Evolutionary conservation across 768 basidiomycete genomes (phyloP).

Genomic region (Collybia mongolica): DNA sequence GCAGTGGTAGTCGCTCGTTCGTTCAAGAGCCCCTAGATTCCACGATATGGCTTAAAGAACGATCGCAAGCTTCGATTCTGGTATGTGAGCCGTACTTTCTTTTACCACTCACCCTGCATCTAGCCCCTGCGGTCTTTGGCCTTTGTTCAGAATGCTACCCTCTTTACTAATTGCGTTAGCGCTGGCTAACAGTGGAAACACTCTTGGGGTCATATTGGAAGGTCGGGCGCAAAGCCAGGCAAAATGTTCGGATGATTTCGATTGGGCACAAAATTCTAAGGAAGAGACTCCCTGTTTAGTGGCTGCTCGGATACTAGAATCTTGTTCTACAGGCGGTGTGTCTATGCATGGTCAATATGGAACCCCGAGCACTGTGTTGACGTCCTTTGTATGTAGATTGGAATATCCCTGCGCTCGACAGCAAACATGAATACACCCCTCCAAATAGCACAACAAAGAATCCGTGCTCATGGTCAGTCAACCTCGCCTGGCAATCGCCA

Average conservation of each 20-base stretch:
- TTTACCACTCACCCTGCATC: background rate
- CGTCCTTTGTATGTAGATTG: conserved; percentile 22
- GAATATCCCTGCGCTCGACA: conserved; percentile 18
- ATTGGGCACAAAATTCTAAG: conserved; percentile 34
- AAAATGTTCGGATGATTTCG: conserved; percentile 25
- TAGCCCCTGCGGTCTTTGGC: background rate
- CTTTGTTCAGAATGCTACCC: background rate
- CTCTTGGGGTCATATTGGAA: conserved; percentile 8
- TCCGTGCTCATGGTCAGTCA: conserved; percentile 36
- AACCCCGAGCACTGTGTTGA: background rate
- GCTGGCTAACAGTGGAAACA: conserved; percentile 6
- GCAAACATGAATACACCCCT: conserved; percentile 15
- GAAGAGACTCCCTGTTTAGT: conserved; percentile 32
- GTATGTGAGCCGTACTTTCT: background rate
- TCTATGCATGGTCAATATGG: conserved; percentile 6
- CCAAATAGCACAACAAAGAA: conserved; percentile 20
- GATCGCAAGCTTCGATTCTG: background rate
- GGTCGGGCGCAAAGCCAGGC: conserved; percentile 11
- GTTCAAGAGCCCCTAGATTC: background rate
- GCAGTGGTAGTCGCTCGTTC: background rate
- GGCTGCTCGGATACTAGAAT: conserved; percentile 29
- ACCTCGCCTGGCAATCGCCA: background rate
- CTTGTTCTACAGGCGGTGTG: conserved; percentile 37
- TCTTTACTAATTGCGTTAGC: conserved; percentile 8
- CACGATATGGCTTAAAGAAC: conserved; percentile 5